Base-by-base conservation (phyloP, 345 rosid genomes). In the Gossypium herbaceum region DNA sequence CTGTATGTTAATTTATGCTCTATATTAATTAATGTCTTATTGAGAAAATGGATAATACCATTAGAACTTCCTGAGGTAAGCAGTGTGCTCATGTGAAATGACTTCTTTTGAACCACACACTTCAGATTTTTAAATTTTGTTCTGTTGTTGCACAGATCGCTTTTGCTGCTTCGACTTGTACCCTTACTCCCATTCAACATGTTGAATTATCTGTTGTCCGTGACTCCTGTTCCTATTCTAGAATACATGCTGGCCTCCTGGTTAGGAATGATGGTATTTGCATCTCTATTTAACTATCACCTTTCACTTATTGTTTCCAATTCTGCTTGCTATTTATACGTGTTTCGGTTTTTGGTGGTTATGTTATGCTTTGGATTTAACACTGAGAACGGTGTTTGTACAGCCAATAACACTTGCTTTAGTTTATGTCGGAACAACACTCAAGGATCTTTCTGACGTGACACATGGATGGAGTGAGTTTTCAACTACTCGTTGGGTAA, bases 361-460 rank as follows among this genome's bases (percentile, higher is more conserved):
- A 16, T 27, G 6, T 60, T 19, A 19, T 5, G 2, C 68, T n/a
- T 73, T 16, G 20, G 59, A 50, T 73, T 60, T 73, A 50, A 60
- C 57, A 63, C 45, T 66, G 65, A 66, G 25, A 66, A 2, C 25
- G 73, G 45, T 80, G 68, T 81, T 24, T 79, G 66, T 79, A 55
- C 92, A 95, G 99, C 99, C 99, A 45, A 91, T 95, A 82, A 95
- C 99, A 12, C 85, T 95, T 74, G 97, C 86, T 11, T 81, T 95
- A 71, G 99, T 95, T 41, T 95, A 95, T 72, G 84, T 82, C 67
- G 99, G 99, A 82, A 95, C 99, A 62, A 95, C 98, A 57, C 90
- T 95, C 25, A 95, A 95, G 83, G 98, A 95, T 87, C 88, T 95
- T 78, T 95, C 99, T 79, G 99, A 95, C 75, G 99, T 95, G 80